phyloP scores from a whole-genome alignment of 345 rosid species.

The Brassica incana region DNA sequence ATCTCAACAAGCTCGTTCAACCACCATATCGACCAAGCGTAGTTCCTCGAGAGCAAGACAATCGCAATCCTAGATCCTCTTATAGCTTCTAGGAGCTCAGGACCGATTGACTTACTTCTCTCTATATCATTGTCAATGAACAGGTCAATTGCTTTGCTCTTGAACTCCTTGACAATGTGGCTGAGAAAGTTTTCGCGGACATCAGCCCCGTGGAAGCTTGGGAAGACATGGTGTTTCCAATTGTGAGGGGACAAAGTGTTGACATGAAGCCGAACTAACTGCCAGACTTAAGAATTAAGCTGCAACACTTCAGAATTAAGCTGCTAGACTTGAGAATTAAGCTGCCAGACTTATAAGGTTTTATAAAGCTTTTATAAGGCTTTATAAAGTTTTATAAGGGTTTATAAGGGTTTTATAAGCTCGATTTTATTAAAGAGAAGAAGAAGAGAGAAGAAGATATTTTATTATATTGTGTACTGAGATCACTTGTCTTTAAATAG shows the following conservation, averaged over 20 bases:
- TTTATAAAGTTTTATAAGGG: no score
- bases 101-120: background rate
- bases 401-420: no score
- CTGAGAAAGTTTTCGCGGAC: background rate
- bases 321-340: no score
- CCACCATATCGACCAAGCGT: background rate
- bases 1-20: background rate
- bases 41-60: background rate
- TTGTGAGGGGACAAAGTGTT: background rate
- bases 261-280: no score
- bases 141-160: background rate
- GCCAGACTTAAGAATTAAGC: no score
- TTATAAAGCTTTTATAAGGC: no score
- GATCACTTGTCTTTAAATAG: no score
- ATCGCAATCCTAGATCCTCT: background rate
- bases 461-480: no score
- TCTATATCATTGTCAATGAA: background rate
- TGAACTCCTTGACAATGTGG: background rate
- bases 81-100: background rate
- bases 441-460: no score
- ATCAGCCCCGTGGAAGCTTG: background rate
- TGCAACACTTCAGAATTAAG: no score
- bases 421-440: no score
- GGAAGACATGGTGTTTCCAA: background rate
- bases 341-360: no score